Conservation (phyloP, 768 basidiomycete genomes). For the Terana coerulea region DNA sequence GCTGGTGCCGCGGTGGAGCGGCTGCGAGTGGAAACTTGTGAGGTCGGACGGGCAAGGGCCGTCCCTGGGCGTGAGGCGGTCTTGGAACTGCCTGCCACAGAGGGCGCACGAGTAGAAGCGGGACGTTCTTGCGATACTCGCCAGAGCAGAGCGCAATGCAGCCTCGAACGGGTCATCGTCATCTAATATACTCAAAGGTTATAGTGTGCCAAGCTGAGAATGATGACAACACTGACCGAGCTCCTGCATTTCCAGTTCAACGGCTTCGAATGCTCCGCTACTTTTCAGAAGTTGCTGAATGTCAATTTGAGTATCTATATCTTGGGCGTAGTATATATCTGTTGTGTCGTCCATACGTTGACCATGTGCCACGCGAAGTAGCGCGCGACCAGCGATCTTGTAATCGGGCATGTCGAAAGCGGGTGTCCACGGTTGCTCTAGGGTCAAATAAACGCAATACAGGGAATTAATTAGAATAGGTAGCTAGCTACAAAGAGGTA, state of each 20-base stretch:
- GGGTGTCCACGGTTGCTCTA: conserved; percentile 42
- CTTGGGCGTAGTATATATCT: conserved; percentile 22
- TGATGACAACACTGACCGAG: background rate
- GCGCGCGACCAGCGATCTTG: conserved; percentile 33
- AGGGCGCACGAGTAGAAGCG: background rate
- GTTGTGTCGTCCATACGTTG: conserved; percentile 30
- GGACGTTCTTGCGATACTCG: background rate
- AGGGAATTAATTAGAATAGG: background rate
- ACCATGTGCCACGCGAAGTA: conserved; percentile 35
- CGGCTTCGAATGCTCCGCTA: conserved; percentile 11
- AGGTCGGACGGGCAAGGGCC: background rate
- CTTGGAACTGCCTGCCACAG: background rate
- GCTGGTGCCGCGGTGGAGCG: background rate
- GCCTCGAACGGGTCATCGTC: conserved; percentile 6
- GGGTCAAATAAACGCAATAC: background rate
- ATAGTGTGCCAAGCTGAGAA: background rate
- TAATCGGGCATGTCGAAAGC: conserved; percentile 50
- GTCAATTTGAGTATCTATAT: conserved; percentile 17
- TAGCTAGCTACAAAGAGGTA: conserved; percentile 6
- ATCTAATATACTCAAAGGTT: background rate
- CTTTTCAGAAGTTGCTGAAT: conserved; percentile 5
- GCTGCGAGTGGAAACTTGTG: background rate
- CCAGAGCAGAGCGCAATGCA: background rate
- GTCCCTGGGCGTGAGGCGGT: background rate
- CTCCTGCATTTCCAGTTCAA: background rate